Evolutionary conservation across 345 rosid genomes (phyloP).

Genomic region (Eucalyptus cladocalyx): DNA sequence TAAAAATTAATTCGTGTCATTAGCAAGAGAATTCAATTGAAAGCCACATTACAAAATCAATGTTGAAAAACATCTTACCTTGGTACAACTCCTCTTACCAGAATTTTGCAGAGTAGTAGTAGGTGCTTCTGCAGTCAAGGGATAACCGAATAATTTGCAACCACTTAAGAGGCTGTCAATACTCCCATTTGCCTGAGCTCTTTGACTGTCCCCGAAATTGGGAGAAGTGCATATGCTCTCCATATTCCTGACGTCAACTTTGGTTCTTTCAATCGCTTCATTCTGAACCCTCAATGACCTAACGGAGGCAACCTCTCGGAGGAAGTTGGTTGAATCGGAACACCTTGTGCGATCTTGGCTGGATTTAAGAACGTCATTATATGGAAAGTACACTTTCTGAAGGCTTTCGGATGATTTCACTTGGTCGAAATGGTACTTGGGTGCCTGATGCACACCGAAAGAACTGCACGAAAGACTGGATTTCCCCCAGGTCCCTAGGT

Average conservation of each 20-base stretch:
- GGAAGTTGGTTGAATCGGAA: constrained; percentile 17
- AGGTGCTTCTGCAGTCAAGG: constrained; percentile 44
- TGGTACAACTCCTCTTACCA: constrained; percentile 86
- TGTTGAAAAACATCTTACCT: constrained; percentile 30
- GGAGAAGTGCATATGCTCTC: constrained; percentile 26
- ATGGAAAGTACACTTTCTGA: constrained; percentile 33
- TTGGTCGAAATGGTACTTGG: constrained; percentile 32
- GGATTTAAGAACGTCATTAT: constrained; percentile 9
- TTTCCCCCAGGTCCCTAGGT: constrained; percentile 40
- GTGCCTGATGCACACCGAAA: constrained; percentile 27
- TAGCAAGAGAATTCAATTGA: neutral
- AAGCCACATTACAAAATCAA: neutral
- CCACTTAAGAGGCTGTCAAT: constrained; percentile 29
- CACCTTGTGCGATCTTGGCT: constrained; percentile 17
- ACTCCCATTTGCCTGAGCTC: constrained; percentile 18
- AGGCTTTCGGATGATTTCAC: constrained; percentile 35
- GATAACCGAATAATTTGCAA: constrained; percentile 82
- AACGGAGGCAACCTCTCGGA: constrained; percentile 17
- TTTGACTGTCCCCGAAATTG: constrained; percentile 15
- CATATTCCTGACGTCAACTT: constrained; percentile 12
- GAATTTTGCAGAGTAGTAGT: constrained; percentile 39
- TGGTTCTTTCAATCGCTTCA: constrained; percentile 26
- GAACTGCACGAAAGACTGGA: constrained; percentile 29
- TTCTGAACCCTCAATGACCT: neutral
- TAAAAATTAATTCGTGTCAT: neutral